Base-by-base conservation (phyloP, 768 basidiomycete genomes). In the Cystobasidiopsis lactophilus region DNA sequence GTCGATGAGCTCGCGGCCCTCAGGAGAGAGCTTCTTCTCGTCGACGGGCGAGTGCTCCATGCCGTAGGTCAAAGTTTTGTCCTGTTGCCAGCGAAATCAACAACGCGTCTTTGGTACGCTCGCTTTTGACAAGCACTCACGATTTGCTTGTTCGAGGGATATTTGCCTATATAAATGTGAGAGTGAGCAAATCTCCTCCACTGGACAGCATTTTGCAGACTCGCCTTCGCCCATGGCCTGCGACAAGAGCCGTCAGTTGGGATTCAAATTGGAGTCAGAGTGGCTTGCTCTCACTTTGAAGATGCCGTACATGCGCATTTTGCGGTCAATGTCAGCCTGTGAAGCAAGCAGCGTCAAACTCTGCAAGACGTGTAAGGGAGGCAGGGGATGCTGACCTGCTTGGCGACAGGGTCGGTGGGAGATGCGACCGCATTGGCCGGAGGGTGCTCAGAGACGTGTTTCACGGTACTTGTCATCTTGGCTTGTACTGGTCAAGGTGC, bases 171-270 rank as follows among this genome's bases (percentile, higher is more conserved):
- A 51, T 16, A 38, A 51, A 16, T 37, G 7, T 14, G 18, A 39
- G 18, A 16, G 21, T 18, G 38, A 24, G 11, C 35, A 27, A 18
- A 47, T 7, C 18, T 48, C 16, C 11, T 27, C 55, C 60, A 68
- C 88, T 88, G 52, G 79, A 72, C 7, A 85, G 86, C n/a, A n/a
- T n/a, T n/a, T n/a, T n/a, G n/a, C n/a, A 63, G 82, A 70, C 52
- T 78, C 77, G 23, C 82, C 83, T 48, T 77, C 71, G 44, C 82
- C 74, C 63, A 93, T 76, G 0, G 85, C 86, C 58, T 80, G 70
- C 55, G 7, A 16, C 9, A 35, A 35, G 33, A 16, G 9, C 9
- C 33, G 33, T 7, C 7, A 35, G 33, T 7, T 16, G 33, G 33
- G 9, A 35, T 35, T 7, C 9, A 35, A 16, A 35, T 16, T 16